Evolutionary conservation across 1,284 basidiomycete species (phyloP).

Genomic region (Ganoderma multipileum): DNA sequence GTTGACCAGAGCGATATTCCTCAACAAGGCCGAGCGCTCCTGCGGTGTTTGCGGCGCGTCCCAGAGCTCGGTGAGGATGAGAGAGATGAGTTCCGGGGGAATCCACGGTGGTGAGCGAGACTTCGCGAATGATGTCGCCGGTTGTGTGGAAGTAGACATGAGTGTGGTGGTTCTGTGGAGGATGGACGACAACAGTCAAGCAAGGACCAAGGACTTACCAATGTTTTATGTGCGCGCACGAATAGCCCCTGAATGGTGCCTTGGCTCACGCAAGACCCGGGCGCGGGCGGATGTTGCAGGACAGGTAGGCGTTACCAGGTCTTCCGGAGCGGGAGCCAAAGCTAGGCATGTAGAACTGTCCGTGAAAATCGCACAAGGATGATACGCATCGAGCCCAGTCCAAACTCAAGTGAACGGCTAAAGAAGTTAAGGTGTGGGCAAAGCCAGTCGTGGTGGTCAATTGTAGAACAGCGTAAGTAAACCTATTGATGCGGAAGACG

Average conservation of each 20-base stretch:
- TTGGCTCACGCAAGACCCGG: neutral
- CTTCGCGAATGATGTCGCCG: neutral
- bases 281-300: conserved; percentile 1
- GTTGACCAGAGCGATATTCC: conserved; percentile 41
- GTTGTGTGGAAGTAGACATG: neutral
- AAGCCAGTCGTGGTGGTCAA: neutral
- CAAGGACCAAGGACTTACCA: neutral
- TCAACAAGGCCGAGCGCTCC: conserved; percentile 43
- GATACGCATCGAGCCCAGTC: neutral
- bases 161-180: neutral
- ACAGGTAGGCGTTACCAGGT: neutral
- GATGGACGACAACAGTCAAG: neutral
- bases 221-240: neutral
- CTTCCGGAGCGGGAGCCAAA: neutral
- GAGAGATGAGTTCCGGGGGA: conserved; percentile 45
- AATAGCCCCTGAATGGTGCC: conserved; percentile 3
- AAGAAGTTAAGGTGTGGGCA: neutral
- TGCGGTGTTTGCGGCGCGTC: conserved; percentile 33
- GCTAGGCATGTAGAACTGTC: neutral
- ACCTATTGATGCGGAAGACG: neutral
- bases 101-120: conserved; percentile 29
- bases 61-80: conserved; percentile 46
- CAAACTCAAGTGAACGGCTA: neutral
- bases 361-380: neutral
- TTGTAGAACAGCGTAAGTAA: too few species aligned